These are phyloP conservation scores for Coelastrella sp. DNA, from an alignment of 139 green algal species.

Conservation along the genomic window DNA sequence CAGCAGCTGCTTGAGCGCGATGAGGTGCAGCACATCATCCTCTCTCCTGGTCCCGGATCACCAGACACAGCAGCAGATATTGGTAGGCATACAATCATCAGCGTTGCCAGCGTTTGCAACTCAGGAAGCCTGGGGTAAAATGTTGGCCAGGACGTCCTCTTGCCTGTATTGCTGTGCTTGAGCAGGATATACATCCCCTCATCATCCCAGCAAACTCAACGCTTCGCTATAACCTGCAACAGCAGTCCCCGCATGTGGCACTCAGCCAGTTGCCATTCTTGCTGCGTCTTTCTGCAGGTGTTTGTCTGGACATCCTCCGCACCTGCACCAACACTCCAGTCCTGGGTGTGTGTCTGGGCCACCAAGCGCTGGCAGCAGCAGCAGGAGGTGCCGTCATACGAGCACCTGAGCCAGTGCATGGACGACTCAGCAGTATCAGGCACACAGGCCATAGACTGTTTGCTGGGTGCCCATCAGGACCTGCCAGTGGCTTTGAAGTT, in stretches of 20 bases:
- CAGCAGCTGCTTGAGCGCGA: slow-evolving; percentile 53
- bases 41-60: slow-evolving; percentile 95
- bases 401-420: slow-evolving; percentile 93
- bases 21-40: slow-evolving; percentile 88
- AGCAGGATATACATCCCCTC: not conserved
- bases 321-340: slow-evolving; percentile 76
- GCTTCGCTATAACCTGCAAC: not conserved
- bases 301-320: slow-evolving; percentile 79
- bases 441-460: slow-evolving; percentile 89
- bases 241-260: too few relatives aligned
- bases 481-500: slow-evolving; percentile 61
- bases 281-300: slow-evolving; percentile 62
- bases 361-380: slow-evolving; percentile 89
- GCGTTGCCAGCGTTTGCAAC: not conserved
- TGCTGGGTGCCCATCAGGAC: slow-evolving; percentile 78
- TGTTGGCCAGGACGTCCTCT: too few relatives aligned
- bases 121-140: too few relatives aligned
- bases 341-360: slow-evolving; percentile 97
- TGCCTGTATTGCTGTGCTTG: not conserved
- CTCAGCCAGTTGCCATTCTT: not conserved
- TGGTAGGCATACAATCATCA: slow-evolving; percentile 54
- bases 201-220: not conserved
- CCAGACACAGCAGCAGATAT: slow-evolving; percentile 80
- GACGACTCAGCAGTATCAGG: slow-evolving; percentile 79
- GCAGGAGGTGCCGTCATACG: slow-evolving; percentile 76